Evolutionary conservation across 352 stramenopile genomes (phyloP).

Genomic region (Blastocystis sp.): DNA sequence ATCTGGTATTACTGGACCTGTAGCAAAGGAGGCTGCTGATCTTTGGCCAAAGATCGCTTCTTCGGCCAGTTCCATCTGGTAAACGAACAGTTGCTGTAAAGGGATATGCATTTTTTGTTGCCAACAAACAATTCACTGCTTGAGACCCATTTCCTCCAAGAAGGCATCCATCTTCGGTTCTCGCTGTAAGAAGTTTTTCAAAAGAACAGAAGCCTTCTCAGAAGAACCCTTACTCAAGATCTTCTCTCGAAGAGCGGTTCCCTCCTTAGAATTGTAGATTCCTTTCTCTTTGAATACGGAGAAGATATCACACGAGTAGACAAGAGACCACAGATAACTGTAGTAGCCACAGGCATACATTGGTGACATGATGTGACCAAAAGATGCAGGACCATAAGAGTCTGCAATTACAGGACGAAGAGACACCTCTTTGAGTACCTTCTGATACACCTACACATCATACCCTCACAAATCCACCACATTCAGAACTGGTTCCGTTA

Average conservation of each 20-base stretch:
- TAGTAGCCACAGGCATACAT: conserved; percentile 62
- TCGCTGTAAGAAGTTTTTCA: conserved; percentile 73
- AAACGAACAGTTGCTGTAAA: conserved; percentile 68
- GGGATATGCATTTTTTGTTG: background rate
- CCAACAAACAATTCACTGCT: conserved; percentile 11
- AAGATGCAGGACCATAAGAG: conserved; percentile 23
- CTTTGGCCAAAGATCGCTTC: conserved; percentile 98
- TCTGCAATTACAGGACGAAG: background rate
- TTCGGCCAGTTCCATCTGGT: conserved; percentile 97
- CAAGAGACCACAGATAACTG: conserved; percentile 48
- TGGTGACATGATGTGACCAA: conserved; percentile 57
- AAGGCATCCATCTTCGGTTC: conserved; percentile 74
- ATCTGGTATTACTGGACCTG: conserved; percentile 93
- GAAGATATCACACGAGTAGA: conserved; percentile 62
- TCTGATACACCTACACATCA: background rate
- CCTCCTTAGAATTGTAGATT: conserved; percentile 32
- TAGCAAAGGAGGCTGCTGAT: conserved; percentile 99
- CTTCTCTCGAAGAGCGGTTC: conserved; percentile 66
- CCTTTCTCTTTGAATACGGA: conserved; percentile 57
- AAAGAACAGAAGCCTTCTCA: conserved; percentile 71
- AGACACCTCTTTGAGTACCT: conserved; percentile 21
- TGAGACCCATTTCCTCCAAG: conserved; percentile 73
- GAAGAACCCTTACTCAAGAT: conserved; percentile 73
- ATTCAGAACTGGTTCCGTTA: conserved; percentile 42
- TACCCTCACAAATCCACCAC: background rate